Percentiles rank a stretch among this genome's conserved stretches.
These are phyloP conservation scores for Cordia subcordata DNA, from an alignment of 257 asterid species.

Conservation along the genomic window DNA sequence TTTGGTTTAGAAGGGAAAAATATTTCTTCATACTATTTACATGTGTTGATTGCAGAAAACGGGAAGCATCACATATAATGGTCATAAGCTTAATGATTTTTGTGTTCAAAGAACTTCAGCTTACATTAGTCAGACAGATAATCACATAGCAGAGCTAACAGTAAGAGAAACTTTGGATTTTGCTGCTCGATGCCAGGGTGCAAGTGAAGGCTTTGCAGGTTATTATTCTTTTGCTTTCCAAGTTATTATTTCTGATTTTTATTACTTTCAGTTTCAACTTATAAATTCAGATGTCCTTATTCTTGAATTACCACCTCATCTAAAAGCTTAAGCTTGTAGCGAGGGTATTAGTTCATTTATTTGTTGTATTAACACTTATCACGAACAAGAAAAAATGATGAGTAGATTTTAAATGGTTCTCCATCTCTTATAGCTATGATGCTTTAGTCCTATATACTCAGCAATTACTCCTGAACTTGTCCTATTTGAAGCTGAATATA, in stretches of 20 bases:
- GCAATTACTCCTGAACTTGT: no score
- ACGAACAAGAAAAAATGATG: no score
- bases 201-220: slow-evolving; percentile 74
- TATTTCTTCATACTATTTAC: neutral
- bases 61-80: slow-evolving; percentile 68
- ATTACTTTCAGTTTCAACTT: no score
- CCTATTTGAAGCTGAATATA: no score
- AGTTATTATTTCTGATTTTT: neutral
- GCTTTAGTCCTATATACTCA: no score
- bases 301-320: no score
- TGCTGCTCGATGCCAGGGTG: slow-evolving; percentile 93
- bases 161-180: slow-evolving; percentile 84
- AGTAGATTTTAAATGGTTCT: no score
- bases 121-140: slow-evolving; percentile 81
- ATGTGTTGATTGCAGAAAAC: slow-evolving; percentile 45
- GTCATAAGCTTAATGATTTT: slow-evolving; percentile 61
- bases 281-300: no score
- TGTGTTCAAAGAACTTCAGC: slow-evolving; percentile 74
- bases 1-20: neutral
- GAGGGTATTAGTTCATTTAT: no score
- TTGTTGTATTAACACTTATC: no score
- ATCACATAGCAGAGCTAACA: slow-evolving; percentile 81
- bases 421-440: no score
- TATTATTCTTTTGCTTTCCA: neutral
- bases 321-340: no score